Conservation (phyloP, 176 grass and related monocot species). For the Carex pumila region DNA sequence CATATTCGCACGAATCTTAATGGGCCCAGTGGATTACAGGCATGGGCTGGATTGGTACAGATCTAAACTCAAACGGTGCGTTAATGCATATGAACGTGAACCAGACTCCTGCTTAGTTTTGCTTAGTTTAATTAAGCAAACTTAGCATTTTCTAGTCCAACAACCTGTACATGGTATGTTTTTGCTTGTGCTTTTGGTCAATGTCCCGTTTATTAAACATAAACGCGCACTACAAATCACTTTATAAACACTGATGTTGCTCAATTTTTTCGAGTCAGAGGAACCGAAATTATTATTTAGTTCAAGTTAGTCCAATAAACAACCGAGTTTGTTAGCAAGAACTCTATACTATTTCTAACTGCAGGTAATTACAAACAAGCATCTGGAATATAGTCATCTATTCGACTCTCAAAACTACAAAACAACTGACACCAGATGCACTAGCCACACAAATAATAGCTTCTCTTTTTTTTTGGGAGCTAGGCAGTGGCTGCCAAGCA, state of each 20-base stretch:
- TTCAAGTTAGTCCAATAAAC: not conserved
- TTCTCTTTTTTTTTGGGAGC: not conserved
- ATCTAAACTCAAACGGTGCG: too few relatives aligned
- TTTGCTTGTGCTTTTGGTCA: not conserved
- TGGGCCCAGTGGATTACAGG: too few relatives aligned
- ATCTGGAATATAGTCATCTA: constrained; percentile 15
- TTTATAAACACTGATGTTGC: not conserved
- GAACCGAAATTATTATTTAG: not conserved
- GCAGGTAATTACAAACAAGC: constrained; percentile 19
- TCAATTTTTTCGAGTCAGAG: not conserved
- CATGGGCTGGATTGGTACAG: too few relatives aligned
- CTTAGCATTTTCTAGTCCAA: not conserved
- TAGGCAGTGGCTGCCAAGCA: too few relatives aligned
- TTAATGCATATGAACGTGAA: too few relatives aligned
- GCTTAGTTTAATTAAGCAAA: not conserved
- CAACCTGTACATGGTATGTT: not conserved
- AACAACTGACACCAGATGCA: constrained; percentile 4
- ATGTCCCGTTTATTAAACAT: too few relatives aligned
- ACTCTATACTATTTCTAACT: not conserved
- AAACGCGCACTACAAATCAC: not conserved
- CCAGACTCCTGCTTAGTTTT: too few relatives aligned
- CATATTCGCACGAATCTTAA: too few relatives aligned
- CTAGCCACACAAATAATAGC: not conserved
- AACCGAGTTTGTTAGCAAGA: not conserved
- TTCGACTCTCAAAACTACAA: constrained; percentile 20